Evolutionary conservation across 1,284 basidiomycete genomes (phyloP), one percentile per base, ranked within the genome.

Genomic region (Pholiota adiposa): DNA sequence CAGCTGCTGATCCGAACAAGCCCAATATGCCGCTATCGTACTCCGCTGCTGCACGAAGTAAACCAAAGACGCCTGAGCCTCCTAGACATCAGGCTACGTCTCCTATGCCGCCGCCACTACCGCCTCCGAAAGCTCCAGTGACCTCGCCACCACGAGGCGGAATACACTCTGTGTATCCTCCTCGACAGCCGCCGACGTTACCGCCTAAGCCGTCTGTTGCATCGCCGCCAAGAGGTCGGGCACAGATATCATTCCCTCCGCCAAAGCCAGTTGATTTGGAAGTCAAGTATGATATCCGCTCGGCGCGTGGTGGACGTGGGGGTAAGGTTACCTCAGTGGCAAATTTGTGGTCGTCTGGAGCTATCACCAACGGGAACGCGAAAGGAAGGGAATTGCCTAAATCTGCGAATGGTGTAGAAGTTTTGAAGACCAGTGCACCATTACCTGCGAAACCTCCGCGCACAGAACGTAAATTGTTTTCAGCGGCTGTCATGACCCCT

Each of bases 301-400:
- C 89, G 40, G 91, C 90, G 9, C 83, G 91, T 23, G 91, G 92
- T 2, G 92, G 92, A 1, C 77, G 82, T 53, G 92, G 92, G 0
- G 92, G 91, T 9, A 82, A 83, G 54, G 92, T 94, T 14, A 80
- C 90, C 1, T 80, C 89, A 4, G 89, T 92, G 1, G 85, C 89
- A 0, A 82, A 87, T 4, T 75, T 94, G 23, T 94, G 91, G 90
- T 83, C 88, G 2, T 75, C 83, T 29, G 81, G 79, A 23, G 73
- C 71, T 25, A 63, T 68, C 46, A 66, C 66, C 27, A 53, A 69
- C 59, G 50, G 65, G 25, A 36, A 60, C 38, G 38, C 21, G 23
- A 60, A 61, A 36, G 54, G 58, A 12, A 59, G 59, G 36, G 59
- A 21, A 11, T 34, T 34, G n/a, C 51, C 54, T 16, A 61, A 56